phyloP scores from a whole-genome alignment of 495 filamentous ascomycete species.

The Talaromyces wortmannii region DNA sequence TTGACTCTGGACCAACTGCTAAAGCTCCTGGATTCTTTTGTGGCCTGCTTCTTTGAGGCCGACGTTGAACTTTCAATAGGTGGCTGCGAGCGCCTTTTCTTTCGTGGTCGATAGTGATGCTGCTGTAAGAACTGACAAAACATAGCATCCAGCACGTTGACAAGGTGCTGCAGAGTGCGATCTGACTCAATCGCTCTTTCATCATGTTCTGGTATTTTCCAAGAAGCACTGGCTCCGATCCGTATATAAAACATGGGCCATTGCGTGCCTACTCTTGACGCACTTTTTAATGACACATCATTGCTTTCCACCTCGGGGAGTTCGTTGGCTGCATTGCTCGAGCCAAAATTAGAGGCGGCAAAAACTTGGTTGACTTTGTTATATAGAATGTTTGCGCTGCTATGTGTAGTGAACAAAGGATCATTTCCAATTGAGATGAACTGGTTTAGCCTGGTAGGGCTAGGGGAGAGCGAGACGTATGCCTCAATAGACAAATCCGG shows the following conservation, averaged over 20 bases:
- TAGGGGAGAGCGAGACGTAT: constrained; percentile 62
- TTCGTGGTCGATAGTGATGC: constrained; percentile 53
- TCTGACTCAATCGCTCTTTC: constrained; percentile 29
- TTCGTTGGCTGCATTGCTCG: constrained; percentile 33
- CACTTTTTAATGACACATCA: not conserved
- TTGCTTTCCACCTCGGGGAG: constrained; percentile 27
- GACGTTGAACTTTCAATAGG: not conserved
- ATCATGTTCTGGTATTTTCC: constrained; percentile 7
- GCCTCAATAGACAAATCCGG: constrained; percentile 53
- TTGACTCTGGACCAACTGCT: constrained; percentile 65
- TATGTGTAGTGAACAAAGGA: constrained; percentile 43
- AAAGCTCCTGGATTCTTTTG: constrained; percentile 27
- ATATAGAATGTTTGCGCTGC: constrained; percentile 60
- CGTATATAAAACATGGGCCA: constrained; percentile 91
- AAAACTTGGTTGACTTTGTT: constrained; percentile 77
- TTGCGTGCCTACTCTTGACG: constrained; percentile 50
- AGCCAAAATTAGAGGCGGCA: constrained; percentile 69
- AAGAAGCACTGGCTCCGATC: constrained; percentile 34
- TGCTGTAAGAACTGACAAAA: constrained; percentile 62
- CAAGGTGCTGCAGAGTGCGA: constrained; percentile 40
- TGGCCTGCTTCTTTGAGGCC: not conserved
- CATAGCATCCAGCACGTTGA: constrained; percentile 57
- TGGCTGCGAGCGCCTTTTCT: constrained; percentile 9
- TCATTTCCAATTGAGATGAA: constrained; percentile 71
- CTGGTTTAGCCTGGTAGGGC: constrained; percentile 64